Base-by-base conservation (phyloP, 2,329 filamentous ascomycete species). In the Apiospora malaysiana region DNA sequence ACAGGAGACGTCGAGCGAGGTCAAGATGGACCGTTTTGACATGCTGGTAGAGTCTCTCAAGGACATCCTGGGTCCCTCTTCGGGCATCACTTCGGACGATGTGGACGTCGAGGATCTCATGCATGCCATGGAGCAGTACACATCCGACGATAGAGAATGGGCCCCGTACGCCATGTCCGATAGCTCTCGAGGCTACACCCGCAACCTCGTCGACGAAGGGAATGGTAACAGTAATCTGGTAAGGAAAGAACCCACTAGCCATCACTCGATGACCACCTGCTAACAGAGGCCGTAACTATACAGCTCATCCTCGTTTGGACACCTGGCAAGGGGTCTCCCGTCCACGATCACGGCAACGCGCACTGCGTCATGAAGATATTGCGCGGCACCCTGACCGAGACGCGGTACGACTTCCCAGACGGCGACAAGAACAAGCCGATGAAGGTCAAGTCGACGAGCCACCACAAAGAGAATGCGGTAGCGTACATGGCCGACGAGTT, bases 281-380 rank as follows among this genome's bases (percentile, higher is more conserved):
- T 79, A 70, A 79, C 70, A 68, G n/a, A n/a, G 46, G 46, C 56
- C 21, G 47, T 66, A 65, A 77, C 56, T 63, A n/a, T 63, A 23
- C 80, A 95, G 93, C 88, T 97, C 73, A 89, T 97, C 66, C 89
- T 97, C 51, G 94, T 97, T 49, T 98, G 95, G 95, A 92, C 91
- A 21, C 94, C 95, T 0, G 92, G 93, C 68, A 94, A 94, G 82
- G 89, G 89, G 47, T 95, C 92, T 76, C 91, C 93, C 14, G 94
- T 98, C 78, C 95, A 98, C 79, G 95, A 98, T 80, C 92, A 94
- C 81, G 92, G 91, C 78, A 93, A 95, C 73, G 93, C 94, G 49
- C 95, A 97, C 80, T 98, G 95, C 82, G 85, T 97, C 76, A 97
- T 97, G 94, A 97, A 92, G 85, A 91, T 95, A 74, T 87, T 97